Percentiles rank a stretch among this genome's conserved stretches.
These are phyloP conservation scores for Cicer judaicum DNA, from an alignment of 306 rosid species.

Conservation along the genomic window DNA sequence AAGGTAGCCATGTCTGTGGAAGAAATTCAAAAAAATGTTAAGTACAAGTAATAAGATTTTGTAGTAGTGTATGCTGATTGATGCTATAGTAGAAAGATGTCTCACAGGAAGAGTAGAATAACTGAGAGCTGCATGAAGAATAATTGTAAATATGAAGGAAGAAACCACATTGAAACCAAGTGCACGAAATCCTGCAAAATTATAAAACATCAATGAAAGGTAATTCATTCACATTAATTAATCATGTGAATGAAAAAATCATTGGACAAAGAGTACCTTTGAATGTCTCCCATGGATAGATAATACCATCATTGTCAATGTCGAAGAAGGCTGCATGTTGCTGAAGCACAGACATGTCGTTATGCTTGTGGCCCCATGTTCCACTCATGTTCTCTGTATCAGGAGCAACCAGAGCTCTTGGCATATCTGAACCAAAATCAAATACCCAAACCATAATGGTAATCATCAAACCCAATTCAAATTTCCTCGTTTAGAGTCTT, in stretches of 20 bases:
- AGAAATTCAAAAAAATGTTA: constrained; percentile 33
- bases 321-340: constrained; percentile 81
- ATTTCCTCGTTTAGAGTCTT: too few relatives aligned
- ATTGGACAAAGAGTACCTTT: constrained; percentile 1
- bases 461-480: background rate
- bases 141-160: constrained; percentile 56
- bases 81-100: background rate
- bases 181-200: constrained; percentile 56
- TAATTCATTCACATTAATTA: background rate
- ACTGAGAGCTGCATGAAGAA: constrained; percentile 58
- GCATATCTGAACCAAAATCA: constrained; percentile 53
- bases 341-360: constrained; percentile 77
- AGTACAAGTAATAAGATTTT: constrained; percentile 10
- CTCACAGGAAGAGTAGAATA: constrained; percentile 77
- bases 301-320: constrained; percentile 67
- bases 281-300: constrained; percentile 76
- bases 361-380: constrained; percentile 65
- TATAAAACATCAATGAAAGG: constrained; percentile 6
- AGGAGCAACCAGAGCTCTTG: constrained; percentile 69
- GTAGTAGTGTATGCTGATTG: too few relatives aligned
- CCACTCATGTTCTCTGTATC: constrained; percentile 72
- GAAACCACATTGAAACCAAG: constrained; percentile 62
- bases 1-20: constrained; percentile 80
- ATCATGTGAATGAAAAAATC: too few relatives aligned
- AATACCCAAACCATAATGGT: background rate